These are phyloP conservation scores for Solanum stenotomum DNA, from an alignment of 257 asterid species.

Conservation along the genomic window DNA sequence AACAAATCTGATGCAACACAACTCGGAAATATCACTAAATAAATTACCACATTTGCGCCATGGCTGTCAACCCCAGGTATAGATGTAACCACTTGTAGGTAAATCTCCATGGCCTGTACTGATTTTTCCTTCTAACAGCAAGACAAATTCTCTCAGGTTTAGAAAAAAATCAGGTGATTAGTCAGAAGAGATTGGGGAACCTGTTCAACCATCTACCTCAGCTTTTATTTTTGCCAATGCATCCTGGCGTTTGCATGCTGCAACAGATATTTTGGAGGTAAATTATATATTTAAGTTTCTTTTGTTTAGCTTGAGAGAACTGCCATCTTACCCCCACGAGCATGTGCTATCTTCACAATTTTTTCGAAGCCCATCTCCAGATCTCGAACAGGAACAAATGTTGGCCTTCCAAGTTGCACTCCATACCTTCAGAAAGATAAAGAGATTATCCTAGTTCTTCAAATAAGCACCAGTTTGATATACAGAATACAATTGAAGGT, in stretches of 20 bases:
- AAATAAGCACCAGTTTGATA: neutral
- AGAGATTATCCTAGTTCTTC: conserved; percentile 9
- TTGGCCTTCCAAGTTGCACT: conserved; percentile 76
- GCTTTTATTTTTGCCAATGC: conserved; percentile 58
- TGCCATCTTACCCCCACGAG: conserved; percentile 69
- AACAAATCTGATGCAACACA: neutral
- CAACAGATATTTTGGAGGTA: conserved; percentile 8
- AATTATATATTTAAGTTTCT: conserved; percentile 1
- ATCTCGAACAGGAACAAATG: conserved; percentile 76
- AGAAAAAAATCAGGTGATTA: neutral
- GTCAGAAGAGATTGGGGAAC: neutral
- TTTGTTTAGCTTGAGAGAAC: neutral
- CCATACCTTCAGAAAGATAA: conserved; percentile 39
- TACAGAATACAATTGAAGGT: neutral
- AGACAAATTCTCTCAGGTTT: conserved; percentile 6
- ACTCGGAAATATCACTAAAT: neutral
- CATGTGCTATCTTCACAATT: conserved; percentile 78
- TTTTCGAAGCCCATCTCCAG: conserved; percentile 92
- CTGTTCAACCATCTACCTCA: conserved; percentile 43
- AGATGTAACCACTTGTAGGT: conserved; percentile 72
- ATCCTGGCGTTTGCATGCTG: conserved; percentile 82
- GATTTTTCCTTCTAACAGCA: conserved; percentile 64
- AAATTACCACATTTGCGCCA: conserved; percentile 71
- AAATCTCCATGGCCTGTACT: conserved; percentile 58
- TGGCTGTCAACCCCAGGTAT: conserved; percentile 87